Conservation (phyloP, 2,329 filamentous ascomycete species). For the Apiospora kogelbergensis region DNA sequence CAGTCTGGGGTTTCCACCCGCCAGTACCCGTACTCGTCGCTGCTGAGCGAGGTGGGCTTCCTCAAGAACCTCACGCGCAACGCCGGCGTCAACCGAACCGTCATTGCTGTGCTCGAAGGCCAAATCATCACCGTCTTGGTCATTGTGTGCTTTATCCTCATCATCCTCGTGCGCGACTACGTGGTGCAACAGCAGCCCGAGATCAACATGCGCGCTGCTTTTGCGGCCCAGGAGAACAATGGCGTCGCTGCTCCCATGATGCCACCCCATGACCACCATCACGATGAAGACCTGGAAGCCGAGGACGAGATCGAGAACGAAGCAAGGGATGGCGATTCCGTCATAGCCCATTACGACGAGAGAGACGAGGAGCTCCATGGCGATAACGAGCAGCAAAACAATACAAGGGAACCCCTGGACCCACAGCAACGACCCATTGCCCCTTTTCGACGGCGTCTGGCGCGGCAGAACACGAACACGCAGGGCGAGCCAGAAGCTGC, state of each 20-base stretch:
- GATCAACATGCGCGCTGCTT: slow-evolving; percentile 74
- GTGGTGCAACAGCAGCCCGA: slow-evolving; percentile 97
- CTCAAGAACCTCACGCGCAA: slow-evolving; percentile 66
- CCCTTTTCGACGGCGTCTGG: slow-evolving; percentile 25
- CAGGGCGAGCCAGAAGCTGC: slow-evolving; percentile 11
- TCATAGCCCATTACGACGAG: slow-evolving; percentile 14
- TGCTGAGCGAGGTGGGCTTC: slow-evolving; percentile 58
- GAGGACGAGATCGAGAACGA: slow-evolving; percentile 11
- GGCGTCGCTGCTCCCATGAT: slow-evolving; percentile 5
- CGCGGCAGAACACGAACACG: slow-evolving; percentile 25
- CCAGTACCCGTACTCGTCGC: slow-evolving; percentile 31
- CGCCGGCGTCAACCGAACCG: slow-evolving; percentile 69
- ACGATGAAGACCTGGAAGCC: slow-evolving; percentile 9
- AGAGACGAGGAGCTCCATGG: slow-evolving; percentile 13
- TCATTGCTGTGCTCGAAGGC: slow-evolving; percentile 85
- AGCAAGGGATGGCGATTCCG: slow-evolving; percentile 8
- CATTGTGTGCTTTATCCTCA: slow-evolving; percentile 91
- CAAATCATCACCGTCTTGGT: slow-evolving; percentile 91
- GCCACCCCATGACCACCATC: slow-evolving; percentile 18
- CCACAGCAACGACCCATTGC: slow-evolving; percentile 22
- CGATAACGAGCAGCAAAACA: not conserved
- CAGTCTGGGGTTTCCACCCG: slow-evolving; percentile 18
- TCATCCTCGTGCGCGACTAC: slow-evolving; percentile 95
- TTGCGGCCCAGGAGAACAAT: slow-evolving; percentile 49
- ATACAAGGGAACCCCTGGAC: not conserved